Evolutionary conservation across 352 stramenopile genomes (phyloP), one percentile per base, ranked within the genome.

Genomic region (Ochromonadaceae sp.): DNA sequence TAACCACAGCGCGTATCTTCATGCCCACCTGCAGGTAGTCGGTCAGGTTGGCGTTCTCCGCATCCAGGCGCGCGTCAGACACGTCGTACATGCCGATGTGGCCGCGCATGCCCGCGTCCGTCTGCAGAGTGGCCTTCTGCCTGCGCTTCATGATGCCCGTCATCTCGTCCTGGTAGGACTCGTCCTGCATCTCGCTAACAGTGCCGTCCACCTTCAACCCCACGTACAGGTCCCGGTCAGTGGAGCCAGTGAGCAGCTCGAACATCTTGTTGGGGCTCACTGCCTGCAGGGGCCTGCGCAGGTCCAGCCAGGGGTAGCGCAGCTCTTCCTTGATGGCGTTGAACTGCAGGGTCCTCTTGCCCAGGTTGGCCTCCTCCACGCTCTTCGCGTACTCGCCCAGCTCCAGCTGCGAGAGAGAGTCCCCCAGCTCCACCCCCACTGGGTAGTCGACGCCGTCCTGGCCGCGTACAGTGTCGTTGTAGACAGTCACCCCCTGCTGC

Each of bases 261-360:
- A 78, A 78, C 10, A 76, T 49, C 42, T 78, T 52, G 30, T 66
- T 57, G 28, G 55, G 2, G 7, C 10, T 34, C n/a, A 48, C 15
- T 22, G 5, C 15, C 70, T 67, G 3, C 31, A 56, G 12, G 55
- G 50, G 25, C n/a, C 17, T n/a, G 26, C 28, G 47, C 63, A 76
- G 12, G 65, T 72, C 40, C 9, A 66, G 36, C 47, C 47, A 66
- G 2, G 67, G 67, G 43, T 71, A 77, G 2, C 72, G 53, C 15
- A 76, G 67, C 42, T 77, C 72, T 25, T 76, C 67, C 26, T 78
- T 77, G 31, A 77, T 76, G 36, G 15, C 3, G 10, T 66, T 44
- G 15, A 63, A 48, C 35, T 59, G 20, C 26, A 65, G 28, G 5
- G 12, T n/a, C 17, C 32, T n/a, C 30, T 59, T 59, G 4, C 46